phyloP scores from a whole-genome alignment of 768 basidiomycete species.

The Boletus coccyginus region DNA sequence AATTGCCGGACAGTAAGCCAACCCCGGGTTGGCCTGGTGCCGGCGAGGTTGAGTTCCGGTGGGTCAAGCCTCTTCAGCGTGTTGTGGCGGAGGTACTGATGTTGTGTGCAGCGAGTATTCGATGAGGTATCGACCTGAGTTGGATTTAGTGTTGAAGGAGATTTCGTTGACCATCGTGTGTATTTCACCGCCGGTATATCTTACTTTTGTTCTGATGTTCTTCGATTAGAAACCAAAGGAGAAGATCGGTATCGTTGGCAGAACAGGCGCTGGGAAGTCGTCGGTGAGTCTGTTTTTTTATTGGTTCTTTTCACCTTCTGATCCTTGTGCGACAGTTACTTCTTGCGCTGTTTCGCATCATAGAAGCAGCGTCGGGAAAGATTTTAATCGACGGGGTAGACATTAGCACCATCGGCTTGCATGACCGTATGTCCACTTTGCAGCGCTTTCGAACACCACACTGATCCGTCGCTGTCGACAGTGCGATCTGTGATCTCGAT shows the following conservation, averaged over 20 bases:
- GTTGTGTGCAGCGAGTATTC: constrained; percentile 55
- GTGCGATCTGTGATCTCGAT: constrained; percentile 81
- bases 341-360: constrained; percentile 73
- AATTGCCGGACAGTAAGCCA: constrained; percentile 59
- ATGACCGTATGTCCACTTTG: constrained; percentile 39
- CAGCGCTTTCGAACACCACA: no score
- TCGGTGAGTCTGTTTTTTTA: constrained; percentile 43
- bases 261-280: constrained; percentile 81
- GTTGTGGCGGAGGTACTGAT: neutral
- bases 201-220: constrained; percentile 2
- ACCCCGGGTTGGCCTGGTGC: constrained; percentile 63
- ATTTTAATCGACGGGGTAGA: constrained; percentile 76
- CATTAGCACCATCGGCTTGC: constrained; percentile 70
- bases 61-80: constrained; percentile 22
- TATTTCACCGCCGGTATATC: neutral
- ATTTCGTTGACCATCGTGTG: constrained; percentile 69
- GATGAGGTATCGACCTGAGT: constrained; percentile 73
- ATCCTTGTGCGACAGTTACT: constrained; percentile 41
- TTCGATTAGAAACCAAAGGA: constrained; percentile 63
- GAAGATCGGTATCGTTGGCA: constrained; percentile 86
- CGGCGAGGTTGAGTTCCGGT: constrained; percentile 75
- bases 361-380: constrained; percentile 65
- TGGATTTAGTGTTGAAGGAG: constrained; percentile 78
- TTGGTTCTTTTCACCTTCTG: neutral
- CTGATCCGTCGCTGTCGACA: neutral